Base-by-base conservation (phyloP, 495 filamentous ascomycete species). In the Hypoxylon subgilvum region DNA sequence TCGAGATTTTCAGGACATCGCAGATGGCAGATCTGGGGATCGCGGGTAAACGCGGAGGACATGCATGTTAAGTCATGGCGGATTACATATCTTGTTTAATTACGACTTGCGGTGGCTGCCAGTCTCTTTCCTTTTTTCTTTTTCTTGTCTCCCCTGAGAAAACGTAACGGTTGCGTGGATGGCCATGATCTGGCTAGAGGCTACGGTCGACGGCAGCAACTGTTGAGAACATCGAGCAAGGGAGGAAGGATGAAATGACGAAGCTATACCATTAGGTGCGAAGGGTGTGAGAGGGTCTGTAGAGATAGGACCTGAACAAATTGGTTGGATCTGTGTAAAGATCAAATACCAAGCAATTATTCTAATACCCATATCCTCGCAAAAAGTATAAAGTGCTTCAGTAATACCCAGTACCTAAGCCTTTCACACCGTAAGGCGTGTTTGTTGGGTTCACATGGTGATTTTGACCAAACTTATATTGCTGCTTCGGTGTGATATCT, bases 41-140 rank as follows among this genome's bases (percentile, higher is more conserved):
- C 50, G 57, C 52, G 57, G 51, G 48, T 40, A 58, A 52, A n/a
- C n/a, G n/a, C n/a, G 54, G 46, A 53, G 59, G 57, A 65, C 45
- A 52, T 68, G 65, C 62, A 70, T 70, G 54, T 57, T 60, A 68
- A 56, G 62, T 67, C 68, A 57, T 51, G 65, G 68, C 58, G 56
- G 56, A 66, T 57, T 61, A 64, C 57, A 70, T 70, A 70, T 65
- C 59, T 69, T 70, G 68, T 70, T 70, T 70, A 70, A 70, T 70
- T 69, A 66, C 38, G 65, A 68, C 61, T 58, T 61, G 57, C 60
- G 65, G 61, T 63, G 32, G 64, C 40, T n/a, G 61, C 64, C 61
- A 52, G 60, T 52, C 52, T 39, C 45, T 51, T 42, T 63, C 61
- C 61, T 21, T 53, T 57, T 52, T 54, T 44, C 55, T 64, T 30